A percentile compares a stretch with the other conserved stretches of the same genome.
Conservation (phyloP, 2,329 filamentous ascomycete genomes). For the Fusarium newnesense region DNA sequence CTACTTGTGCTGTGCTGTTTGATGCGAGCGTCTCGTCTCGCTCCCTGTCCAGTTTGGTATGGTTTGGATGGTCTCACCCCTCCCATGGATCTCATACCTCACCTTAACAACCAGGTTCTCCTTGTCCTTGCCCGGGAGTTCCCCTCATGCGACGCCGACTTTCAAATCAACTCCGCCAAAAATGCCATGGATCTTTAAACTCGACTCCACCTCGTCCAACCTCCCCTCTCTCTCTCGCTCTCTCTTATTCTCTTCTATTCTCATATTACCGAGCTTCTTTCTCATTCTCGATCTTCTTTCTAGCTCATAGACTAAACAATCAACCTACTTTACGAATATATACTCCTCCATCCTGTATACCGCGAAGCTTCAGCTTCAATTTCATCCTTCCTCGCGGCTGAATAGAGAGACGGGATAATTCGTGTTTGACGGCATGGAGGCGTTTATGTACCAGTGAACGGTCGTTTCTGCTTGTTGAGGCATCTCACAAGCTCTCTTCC, state of each 20-base stretch:
- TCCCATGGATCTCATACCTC: slow-evolving; percentile 32
- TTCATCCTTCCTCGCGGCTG: slow-evolving; percentile 10
- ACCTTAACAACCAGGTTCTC: slow-evolving; percentile 37
- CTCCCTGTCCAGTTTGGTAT: slow-evolving; percentile 18
- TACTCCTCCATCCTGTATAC: neutral
- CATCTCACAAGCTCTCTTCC: slow-evolving; percentile 31
- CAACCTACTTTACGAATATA: neutral
- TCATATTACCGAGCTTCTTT: slow-evolving; percentile 24
- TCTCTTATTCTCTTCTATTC: slow-evolving; percentile 26
- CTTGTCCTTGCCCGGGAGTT: slow-evolving; percentile 34
- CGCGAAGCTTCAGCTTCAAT: neutral
- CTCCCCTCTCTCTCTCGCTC: slow-evolving; percentile 18
- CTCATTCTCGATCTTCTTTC: neutral
- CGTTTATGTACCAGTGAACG: slow-evolving; percentile 37
- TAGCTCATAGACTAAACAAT: slow-evolving; percentile 7
- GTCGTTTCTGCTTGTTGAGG: slow-evolving; percentile 38
- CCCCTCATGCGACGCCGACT: slow-evolving; percentile 32
- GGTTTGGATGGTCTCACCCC: slow-evolving; percentile 38
- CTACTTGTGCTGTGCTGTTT: slow-evolving; percentile 20
- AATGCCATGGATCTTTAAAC: slow-evolving; percentile 43
- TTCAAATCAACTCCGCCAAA: slow-evolving; percentile 31
- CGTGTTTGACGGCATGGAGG: slow-evolving; percentile 40
- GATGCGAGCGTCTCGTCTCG: slow-evolving; percentile 31
- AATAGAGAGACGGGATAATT: slow-evolving; percentile 17
- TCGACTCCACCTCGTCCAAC: slow-evolving; percentile 43